Evolutionary conservation across 225 moss, liverwort and hornwort genomes (phyloP).

Genomic region (Anthoceros angustus): DNA sequence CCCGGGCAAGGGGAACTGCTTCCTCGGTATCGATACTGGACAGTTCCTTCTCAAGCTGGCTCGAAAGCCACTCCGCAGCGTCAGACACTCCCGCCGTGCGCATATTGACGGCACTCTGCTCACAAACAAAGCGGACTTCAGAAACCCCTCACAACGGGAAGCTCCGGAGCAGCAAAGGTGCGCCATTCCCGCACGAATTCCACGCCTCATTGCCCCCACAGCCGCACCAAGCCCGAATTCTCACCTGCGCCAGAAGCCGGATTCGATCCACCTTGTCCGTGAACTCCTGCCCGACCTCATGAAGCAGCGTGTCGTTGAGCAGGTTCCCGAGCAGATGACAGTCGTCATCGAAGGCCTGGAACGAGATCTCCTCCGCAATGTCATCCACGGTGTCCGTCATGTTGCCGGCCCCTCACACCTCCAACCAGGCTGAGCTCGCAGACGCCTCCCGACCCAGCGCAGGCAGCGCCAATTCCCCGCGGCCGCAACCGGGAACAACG

Average conservation of each 20-base stretch:
- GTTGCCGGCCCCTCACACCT: neutral
- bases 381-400: conserved; percentile 86
- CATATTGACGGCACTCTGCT: conserved; percentile 73
- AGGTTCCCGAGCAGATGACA: conserved; percentile 62
- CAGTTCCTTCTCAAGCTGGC: conserved; percentile 49
- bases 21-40: conserved; percentile 79
- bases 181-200: no score
- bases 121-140: neutral
- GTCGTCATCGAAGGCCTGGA: conserved; percentile 77
- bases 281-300: conserved; percentile 65
- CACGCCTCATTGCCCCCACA: no score
- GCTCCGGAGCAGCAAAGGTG: neutral
- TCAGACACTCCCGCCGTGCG: conserved; percentile 60
- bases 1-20: conserved; percentile 62
- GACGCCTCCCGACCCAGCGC: neutral
- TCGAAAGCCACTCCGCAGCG: conserved; percentile 60
- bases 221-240: no score
- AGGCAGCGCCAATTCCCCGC: neutral
- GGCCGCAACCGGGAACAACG: no score
- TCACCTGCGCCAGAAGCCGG: conserved; percentile 48
- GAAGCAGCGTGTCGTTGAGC: conserved; percentile 61
- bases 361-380: conserved; percentile 78
- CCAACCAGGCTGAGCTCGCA: neutral
- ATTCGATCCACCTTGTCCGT: conserved; percentile 74
- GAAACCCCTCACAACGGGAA: neutral